Percentiles rank a stretch among this genome's conserved stretches.
Evolutionary conservation across 2,329 filamentous ascomycete species (phyloP).

Genomic region (Aureobasidium namibiae): DNA sequence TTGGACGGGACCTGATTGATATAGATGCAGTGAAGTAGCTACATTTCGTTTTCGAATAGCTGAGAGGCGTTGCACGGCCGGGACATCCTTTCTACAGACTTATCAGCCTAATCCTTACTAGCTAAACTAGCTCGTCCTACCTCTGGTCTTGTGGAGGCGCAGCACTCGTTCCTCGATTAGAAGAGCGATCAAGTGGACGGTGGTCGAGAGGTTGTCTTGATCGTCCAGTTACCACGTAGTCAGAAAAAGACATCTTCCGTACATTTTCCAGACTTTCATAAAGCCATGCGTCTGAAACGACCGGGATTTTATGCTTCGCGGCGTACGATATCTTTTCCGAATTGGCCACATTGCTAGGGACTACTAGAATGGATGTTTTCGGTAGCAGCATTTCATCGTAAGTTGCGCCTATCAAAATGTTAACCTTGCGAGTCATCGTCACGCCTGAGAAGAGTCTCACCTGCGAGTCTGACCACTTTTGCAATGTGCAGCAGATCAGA

Average conservation of each 20-base stretch:
- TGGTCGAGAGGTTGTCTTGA: background rate
- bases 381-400: constrained; percentile 72
- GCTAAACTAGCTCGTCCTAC: background rate
- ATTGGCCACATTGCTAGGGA: constrained; percentile 43
- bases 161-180: background rate
- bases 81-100: constrained; percentile 14
- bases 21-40: constrained; percentile 23
- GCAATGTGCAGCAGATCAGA: constrained; percentile 81
- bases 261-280: constrained; percentile 27
- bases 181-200: background rate
- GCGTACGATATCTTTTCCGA: constrained; percentile 74
- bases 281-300: constrained; percentile 77
- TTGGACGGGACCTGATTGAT: background rate
- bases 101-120: background rate
- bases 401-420: constrained; percentile 49
- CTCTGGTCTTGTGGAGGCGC: background rate
- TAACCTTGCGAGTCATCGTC: background rate
- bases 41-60: constrained; percentile 23
- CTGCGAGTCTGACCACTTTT: constrained; percentile 66
- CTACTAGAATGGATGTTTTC: constrained; percentile 68
- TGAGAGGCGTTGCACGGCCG: constrained; percentile 21
- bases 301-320: constrained; percentile 64
- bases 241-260: background rate
- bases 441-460: constrained; percentile 26
- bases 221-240: background rate